Evolutionary conservation across 2,329 filamentous ascomycete genomes (phyloP), one percentile per base, ranked within the genome.

Genomic region (Fusarium miscanthi): DNA sequence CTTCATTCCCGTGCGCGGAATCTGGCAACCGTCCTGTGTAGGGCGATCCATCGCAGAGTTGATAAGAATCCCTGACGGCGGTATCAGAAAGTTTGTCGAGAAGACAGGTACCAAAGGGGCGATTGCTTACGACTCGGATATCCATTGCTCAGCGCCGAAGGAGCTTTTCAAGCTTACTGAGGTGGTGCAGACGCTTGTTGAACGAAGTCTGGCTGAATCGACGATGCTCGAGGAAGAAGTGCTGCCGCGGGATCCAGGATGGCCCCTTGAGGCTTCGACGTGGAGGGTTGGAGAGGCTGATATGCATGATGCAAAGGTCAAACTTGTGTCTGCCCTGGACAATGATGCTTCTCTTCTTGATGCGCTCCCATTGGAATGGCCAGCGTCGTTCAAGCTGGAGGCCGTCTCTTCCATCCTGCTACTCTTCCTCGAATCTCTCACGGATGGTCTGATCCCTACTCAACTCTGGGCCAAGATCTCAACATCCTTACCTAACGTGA

Each of bases 151-250:
- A 16, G 94, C 94, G 3, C 95, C 96, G 2, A 91, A 93, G 68
- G 95, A 98, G 81, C 86, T 98, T 13, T 97, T 97, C 82, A 91
- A 92, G 78, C 88, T 99, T 77, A 98, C 94, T 9, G 94, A 97
- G 80, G 89, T 91, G 16, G 87, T 97, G 21, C 88, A 89, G 75
- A 85, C 81, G 11, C 81, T 90, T 43, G 85, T 85, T 6, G 89
- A 90, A 72, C 85, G 89, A 25, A 86, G 84, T 31, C 80, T 88
- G 12, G 90, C 90, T 1, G 90, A 92, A 54, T 87, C 88, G 68
- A 87, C 87, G 59, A 91, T 92, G 86, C 81, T 92, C 4, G 86
- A 89, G 33, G 84, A 87, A 16, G 83, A 83, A 62, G 78, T 81
- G 27, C 79, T 90, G 4, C 89, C 89, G 1, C 81, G 82, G 21